Evolutionary conservation across 2,329 filamentous ascomycete genomes (phyloP).

Genomic region (Beauveria medogensis): DNA sequence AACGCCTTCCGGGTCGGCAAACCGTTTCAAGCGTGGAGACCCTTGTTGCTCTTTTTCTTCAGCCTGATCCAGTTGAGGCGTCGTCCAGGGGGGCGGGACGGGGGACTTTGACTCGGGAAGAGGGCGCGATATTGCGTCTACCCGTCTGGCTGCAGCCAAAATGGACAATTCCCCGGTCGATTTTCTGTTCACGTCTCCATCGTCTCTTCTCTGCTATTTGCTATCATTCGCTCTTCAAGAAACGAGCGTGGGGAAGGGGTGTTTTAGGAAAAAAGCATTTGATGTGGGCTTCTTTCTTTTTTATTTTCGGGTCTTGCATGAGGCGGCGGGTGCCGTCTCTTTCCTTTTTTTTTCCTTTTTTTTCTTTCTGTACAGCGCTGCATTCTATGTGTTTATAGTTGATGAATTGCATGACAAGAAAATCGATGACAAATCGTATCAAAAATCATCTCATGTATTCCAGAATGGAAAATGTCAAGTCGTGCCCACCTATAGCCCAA

Average conservation of each 20-base stretch:
- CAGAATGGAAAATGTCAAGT: too few species aligned
- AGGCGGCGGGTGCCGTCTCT: not conserved
- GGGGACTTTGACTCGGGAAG: not conserved
- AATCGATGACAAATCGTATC: too few species aligned
- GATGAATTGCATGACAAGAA: too few species aligned
- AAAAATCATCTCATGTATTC: too few species aligned
- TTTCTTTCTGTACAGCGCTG: not conserved
- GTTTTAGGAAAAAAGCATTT: not conserved
- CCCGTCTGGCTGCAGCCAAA: not conserved
- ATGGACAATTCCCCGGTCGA: not conserved
- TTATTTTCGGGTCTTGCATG: not conserved
- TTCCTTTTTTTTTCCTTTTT: not conserved
- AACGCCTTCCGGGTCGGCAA: not conserved
- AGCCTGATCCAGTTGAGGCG: slow-evolving; percentile 5
- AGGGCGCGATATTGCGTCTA: not conserved
- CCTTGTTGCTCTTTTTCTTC: not conserved
- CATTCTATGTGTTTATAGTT: too few species aligned
- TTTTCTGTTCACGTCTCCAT: too few species aligned
- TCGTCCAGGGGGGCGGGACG: not conserved
- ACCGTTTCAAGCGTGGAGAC: slow-evolving; percentile 7
- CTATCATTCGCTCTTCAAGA: too few species aligned
- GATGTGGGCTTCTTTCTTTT: not conserved
- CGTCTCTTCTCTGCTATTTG: too few species aligned
- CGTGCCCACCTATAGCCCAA: too few species aligned
- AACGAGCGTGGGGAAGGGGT: too few species aligned